Evolutionary conservation across 2,329 filamentous ascomycete genomes (phyloP).

Genomic region (Elsinoe ampelina): DNA sequence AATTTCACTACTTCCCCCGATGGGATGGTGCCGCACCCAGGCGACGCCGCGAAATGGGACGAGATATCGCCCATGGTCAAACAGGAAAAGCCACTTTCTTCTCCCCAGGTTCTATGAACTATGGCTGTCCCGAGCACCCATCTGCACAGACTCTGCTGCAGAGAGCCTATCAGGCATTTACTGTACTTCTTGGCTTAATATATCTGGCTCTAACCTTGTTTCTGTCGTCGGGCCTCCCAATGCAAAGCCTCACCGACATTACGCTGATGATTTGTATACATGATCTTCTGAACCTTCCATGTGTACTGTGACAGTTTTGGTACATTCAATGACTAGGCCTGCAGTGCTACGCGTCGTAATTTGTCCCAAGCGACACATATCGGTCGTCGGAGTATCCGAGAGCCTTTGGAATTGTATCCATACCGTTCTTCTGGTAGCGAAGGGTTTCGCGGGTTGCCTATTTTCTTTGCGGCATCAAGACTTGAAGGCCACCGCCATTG

Average conservation of each 20-base stretch:
- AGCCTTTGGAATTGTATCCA: background rate
- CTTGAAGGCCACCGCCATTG: background rate
- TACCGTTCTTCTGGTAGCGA: background rate
- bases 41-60: background rate
- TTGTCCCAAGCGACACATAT: background rate
- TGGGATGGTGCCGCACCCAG: background rate
- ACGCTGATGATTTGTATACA: background rate
- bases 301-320: background rate
- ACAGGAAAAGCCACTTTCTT: background rate
- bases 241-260: slow-evolving; percentile 3
- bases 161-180: background rate
- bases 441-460: background rate
- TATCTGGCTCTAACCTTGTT: background rate
- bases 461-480: background rate
- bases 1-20: background rate
- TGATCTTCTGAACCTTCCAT: background rate
- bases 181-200: slow-evolving; percentile 4
- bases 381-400: background rate
- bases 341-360: background rate
- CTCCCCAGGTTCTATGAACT: background rate
- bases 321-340: background rate
- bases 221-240: slow-evolving; percentile 5
- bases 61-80: background rate
- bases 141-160: background rate
- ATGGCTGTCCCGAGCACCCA: background rate